phyloP scores from a whole-genome alignment of 2,329 filamentous ascomycete species.

The Dothistroma septosporum region DNA sequence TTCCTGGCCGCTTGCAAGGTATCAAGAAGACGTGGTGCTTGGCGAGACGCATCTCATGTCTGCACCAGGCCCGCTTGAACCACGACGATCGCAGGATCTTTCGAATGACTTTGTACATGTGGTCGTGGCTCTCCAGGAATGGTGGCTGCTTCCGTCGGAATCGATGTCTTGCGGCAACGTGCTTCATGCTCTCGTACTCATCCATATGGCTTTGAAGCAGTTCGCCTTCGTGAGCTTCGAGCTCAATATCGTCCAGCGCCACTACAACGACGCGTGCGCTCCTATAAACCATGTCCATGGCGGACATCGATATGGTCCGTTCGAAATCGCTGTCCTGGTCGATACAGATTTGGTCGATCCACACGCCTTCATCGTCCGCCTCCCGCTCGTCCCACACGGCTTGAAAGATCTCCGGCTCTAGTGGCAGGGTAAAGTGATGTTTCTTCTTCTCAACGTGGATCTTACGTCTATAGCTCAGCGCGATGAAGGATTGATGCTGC shows the following conservation, averaged over 20 bases:
- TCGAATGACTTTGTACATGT: conserved; percentile 33
- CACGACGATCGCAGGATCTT: conserved; percentile 41
- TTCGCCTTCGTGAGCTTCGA: conserved; percentile 34
- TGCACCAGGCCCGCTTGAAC: conserved; percentile 45
- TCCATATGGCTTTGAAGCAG: conserved; percentile 39
- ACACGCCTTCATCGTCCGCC: conserved; percentile 39
- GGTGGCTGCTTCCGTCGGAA: conserved; percentile 33
- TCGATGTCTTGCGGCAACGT: conserved; percentile 30
- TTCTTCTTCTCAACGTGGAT: conserved; percentile 27
- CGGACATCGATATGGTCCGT: conserved; percentile 38
- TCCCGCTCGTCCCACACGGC: conserved; percentile 39
- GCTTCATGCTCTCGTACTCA: conserved; percentile 34
- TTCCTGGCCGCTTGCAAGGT: conserved; percentile 31
- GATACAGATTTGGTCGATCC: conserved; percentile 46
- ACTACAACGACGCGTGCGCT: conserved; percentile 41
- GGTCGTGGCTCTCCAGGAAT: conserved; percentile 31
- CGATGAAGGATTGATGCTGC: conserved; percentile 41
- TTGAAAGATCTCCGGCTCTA: conserved; percentile 39
- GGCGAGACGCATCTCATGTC: conserved; percentile 43
- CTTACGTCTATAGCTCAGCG: conserved; percentile 44
- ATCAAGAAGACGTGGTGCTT: conserved; percentile 41
- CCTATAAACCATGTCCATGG: conserved; percentile 42
- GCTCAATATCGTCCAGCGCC: conserved; percentile 41
- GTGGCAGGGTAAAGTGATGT: conserved; percentile 39
- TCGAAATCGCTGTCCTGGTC: conserved; percentile 40